Base-by-base conservation (phyloP, 2,329 filamentous ascomycete genomes). In the Leptodontidium sp. region DNA sequence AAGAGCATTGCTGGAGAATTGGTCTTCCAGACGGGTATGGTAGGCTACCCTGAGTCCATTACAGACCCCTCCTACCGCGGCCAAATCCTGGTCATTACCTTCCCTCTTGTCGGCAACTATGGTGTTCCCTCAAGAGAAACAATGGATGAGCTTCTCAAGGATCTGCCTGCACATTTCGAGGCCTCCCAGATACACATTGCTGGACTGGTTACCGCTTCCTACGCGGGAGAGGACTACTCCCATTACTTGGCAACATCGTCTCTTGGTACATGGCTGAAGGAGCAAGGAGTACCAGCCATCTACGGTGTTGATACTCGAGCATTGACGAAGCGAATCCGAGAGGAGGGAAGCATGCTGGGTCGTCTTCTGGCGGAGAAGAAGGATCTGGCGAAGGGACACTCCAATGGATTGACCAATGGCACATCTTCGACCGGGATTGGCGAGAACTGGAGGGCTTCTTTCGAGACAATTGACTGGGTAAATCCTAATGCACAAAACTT, bases 1-100 rank as follows among this genome's bases (percentile, higher is more conserved):
- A 97, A 94, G 87, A 97, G 93, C 84, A 90, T 97, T 78, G 92
- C 95, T 74, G 96, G 96, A 81, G 96, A 99, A 86, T 87, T 99
- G 80, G 96, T 99, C 83, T 99, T 99, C 85, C 95, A 98, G 87
- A 99, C 96, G 68, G 96, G 96, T 82, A 97, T 98, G 94, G 96
- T 98, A 76, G 96, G 96, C 78, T 99, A 99, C 81, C 94, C 96
- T 52, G 96, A 99, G 85, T 97, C 91, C 59, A 87, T 96, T 76
- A 95, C 93, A 70, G 93, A 96, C 79, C 93, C 93, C 74, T 95
- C 93, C 61, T 95, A 96, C 82, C 91, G 92, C 61, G 93, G 93
- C 71, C 95, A 99, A 84, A 97, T 99, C 76, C 87, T 99, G 76
- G 94, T 98, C 81, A 90, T 98, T 78, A 99, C 95, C 65, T 98